Evolutionary conservation across 192 early-diverging fungal species (phyloP).

Genomic region (Dissophora globulifera): DNA sequence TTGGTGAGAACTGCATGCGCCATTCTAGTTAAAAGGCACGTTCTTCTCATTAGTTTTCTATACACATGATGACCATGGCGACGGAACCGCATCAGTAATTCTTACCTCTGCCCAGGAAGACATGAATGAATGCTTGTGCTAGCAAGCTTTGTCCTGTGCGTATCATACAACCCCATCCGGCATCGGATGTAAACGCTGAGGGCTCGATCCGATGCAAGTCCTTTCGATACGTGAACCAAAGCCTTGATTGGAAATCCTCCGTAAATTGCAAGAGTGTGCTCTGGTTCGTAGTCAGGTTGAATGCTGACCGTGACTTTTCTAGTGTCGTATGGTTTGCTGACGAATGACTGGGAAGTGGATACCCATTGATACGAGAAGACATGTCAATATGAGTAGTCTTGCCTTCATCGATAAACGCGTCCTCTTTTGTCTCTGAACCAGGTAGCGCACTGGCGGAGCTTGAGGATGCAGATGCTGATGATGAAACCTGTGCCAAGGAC

Average conservation of each 20-base stretch:
- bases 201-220: conserved; percentile 55
- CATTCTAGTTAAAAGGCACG: conserved; percentile 25
- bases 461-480: not conserved
- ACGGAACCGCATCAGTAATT: not conserved
- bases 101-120: conserved; percentile 54
- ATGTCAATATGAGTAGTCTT: not conserved
- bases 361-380: not conserved
- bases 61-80: not conserved
- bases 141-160: conserved; percentile 58
- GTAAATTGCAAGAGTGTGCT: conserved; percentile 36
- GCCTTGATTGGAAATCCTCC: conserved; percentile 49
- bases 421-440: not conserved
- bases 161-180: conserved; percentile 61
- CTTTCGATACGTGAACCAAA: conserved; percentile 59
- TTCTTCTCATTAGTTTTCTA: too few species aligned
- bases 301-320: not conserved
- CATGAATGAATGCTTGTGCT: conserved; percentile 50
- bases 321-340: not conserved
- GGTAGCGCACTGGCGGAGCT: not conserved
- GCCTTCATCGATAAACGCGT: not conserved
- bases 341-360: not conserved
- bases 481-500: not conserved
- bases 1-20: conserved; percentile 14
- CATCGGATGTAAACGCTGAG: conserved; percentile 52
- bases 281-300: conserved; percentile 15